Base-by-base conservation (phyloP, 306 rosid species). In the Dicorynia guianensis region DNA sequence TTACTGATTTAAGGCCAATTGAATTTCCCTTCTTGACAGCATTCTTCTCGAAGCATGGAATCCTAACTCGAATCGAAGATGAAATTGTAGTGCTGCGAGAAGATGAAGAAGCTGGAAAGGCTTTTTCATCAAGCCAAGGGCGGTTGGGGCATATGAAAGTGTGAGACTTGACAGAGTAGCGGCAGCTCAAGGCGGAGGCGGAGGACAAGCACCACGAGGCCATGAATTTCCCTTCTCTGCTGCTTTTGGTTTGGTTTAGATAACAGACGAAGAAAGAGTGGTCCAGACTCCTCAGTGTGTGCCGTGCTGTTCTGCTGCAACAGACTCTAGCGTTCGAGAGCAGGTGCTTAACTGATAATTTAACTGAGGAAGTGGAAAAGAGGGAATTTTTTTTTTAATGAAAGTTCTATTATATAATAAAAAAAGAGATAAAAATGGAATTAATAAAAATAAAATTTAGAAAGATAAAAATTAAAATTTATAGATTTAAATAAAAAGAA, bases 131-230 rank as follows among this genome's bases (percentile, higher is more conserved):
- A 38, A 72, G 63, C 13, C 20, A 12, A 71, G 76, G 40, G 20
- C 30, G 52, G 57, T 56, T 64, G 72, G 20, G 69, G 25, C 44
- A 69, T 44, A 34, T 49, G 49, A 72, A 47, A 36, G 11, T 3
- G 71, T 25, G 56, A 57, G 43, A 71, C 55, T 49, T 53, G 25
- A 49, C 5, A 36, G 14, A n/a, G 39, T 14, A 15, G 77, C 69
- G 79, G 65, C 7, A 48, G 65, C 60, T 5, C 62, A 10, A 20
- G 18, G 48, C 12, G 38, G 69, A n/a, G 67, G 75, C 58, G 48
- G 72, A 54, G 6, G 77, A 19, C 20, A 76, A 57, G 60, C 72
- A 77, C 77, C 85, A 77, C 75, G 68, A 54, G 74, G 86, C 76
- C 80, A 67, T 56, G 72, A 2, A 20, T 19, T 6, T 46, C 59